Evolutionary conservation across 148 eudicot genomes (phyloP).

Genomic region (Polygonum aviculare): DNA sequence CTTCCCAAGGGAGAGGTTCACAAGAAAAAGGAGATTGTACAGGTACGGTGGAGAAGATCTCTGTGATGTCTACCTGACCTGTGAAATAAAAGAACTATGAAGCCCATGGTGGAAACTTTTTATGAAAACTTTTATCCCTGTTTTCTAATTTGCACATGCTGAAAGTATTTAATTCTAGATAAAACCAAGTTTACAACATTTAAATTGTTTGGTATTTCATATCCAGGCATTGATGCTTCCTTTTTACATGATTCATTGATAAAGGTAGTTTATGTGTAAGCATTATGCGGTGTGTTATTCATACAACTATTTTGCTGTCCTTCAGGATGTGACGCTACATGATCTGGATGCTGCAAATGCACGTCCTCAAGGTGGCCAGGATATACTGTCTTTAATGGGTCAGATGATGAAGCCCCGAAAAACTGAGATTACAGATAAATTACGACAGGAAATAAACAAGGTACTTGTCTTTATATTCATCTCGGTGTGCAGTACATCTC

Average conservation of each 20-base stretch:
- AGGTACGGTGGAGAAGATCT: constrained; percentile 35
- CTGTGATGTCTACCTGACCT: neutral
- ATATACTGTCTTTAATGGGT: constrained; percentile 89
- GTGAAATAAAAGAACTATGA: neutral
- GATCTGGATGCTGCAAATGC: constrained; percentile 99
- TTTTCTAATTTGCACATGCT: neutral
- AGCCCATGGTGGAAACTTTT: no score
- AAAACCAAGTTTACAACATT: neutral
- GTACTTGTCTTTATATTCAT: constrained; percentile 19
- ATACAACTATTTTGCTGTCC: constrained; percentile 7
- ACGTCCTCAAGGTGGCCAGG: constrained; percentile 99
- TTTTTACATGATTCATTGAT: neutral
- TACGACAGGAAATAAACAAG: constrained; percentile 94
- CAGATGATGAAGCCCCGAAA: constrained; percentile 98
- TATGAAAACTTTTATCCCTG: neutral
- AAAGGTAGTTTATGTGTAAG: neutral
- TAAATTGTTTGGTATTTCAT: neutral
- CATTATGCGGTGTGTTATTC: neutral
- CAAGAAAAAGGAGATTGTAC: constrained; percentile 97
- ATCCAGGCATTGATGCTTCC: neutral
- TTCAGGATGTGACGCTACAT: constrained; percentile 92
- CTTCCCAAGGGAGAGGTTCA: constrained; percentile 99
- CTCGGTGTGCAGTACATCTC: neutral
- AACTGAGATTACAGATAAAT: constrained; percentile 94
- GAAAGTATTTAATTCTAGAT: neutral